phyloP scores from a whole-genome alignment of 2,329 filamentous ascomycete genomes.

The Sporothrix curviconia region DNA sequence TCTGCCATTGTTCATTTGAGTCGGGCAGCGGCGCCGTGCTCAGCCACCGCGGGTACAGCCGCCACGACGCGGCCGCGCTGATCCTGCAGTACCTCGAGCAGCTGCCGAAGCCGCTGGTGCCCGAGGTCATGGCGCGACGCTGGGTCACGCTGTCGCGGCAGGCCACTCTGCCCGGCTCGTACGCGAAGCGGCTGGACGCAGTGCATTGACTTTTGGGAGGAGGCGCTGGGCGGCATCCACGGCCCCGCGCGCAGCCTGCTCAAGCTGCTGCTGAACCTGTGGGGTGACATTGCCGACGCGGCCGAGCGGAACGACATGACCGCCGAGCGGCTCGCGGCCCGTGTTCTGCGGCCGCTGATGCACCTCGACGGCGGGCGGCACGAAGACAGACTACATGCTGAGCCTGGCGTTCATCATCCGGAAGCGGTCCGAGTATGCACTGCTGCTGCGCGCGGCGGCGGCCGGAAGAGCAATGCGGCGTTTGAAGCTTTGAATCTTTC shows the following conservation, averaged over 20 bases:
- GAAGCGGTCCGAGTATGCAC: conserved; percentile 35
- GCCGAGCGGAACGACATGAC: conserved; percentile 38
- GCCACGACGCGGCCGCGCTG: conserved; percentile 37
- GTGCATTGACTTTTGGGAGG: conserved; percentile 42
- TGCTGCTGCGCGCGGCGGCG: conserved; percentile 30
- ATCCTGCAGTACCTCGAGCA: conserved; percentile 34
- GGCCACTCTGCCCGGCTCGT: conserved; percentile 30
- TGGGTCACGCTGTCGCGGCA: conserved; percentile 38
- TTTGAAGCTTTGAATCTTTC: conserved; percentile 14
- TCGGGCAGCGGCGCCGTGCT: too few species aligned
- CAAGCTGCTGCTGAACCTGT: conserved; percentile 38
- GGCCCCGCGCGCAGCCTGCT: conserved; percentile 33
- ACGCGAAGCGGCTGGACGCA: conserved; percentile 32
- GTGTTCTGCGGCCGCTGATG: conserved; percentile 35
- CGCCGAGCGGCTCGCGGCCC: conserved; percentile 35
- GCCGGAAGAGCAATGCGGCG: conserved; percentile 23
- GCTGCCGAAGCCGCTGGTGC: conserved; percentile 34
- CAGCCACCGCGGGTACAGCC: conserved; percentile 24
- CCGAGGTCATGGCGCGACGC: conserved; percentile 32
- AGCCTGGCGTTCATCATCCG: conserved; percentile 39
- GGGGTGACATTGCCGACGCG: conserved; percentile 35
- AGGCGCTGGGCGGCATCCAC: conserved; percentile 35
- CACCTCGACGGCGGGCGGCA: conserved; percentile 27
- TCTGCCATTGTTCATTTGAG: too few species aligned
- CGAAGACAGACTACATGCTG: conserved; percentile 36